Evolutionary conservation across 2,329 filamentous ascomycete species (phyloP).

Genomic region (Trichoderma sp.): DNA sequence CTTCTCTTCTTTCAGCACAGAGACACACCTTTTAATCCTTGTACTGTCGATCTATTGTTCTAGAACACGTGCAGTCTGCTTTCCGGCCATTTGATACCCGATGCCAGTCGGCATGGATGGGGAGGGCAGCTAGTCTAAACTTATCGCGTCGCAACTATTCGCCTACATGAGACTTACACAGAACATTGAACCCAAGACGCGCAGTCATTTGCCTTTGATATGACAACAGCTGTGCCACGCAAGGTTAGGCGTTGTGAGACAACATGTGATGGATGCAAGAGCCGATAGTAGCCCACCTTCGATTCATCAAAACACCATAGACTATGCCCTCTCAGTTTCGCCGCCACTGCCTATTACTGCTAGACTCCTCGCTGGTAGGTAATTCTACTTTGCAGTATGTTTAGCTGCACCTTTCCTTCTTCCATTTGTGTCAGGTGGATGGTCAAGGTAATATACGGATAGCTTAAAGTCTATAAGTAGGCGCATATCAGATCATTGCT

Average conservation of each 20-base stretch:
- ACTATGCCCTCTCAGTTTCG: not conserved
- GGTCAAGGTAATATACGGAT: not conserved
- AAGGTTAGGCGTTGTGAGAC: not conserved
- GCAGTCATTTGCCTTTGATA: not conserved
- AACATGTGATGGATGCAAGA: not conserved
- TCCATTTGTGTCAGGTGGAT: not conserved
- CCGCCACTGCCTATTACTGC: not conserved
- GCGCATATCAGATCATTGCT: not conserved
- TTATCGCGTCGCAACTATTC: not conserved
- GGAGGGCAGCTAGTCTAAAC: not conserved
- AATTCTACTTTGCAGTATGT: not conserved
- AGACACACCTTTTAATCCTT: not conserved
- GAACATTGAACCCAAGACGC: not conserved
- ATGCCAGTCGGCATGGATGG: not conserved
- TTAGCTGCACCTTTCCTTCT: not conserved
- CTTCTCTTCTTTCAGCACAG: not conserved
- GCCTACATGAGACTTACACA: not conserved
- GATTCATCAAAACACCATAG: not conserved
- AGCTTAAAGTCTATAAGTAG: not conserved
- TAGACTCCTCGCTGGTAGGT: not conserved
- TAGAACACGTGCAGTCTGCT: not conserved
- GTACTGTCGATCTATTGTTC: not conserved
- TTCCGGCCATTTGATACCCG: not conserved
- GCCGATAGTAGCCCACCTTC: not conserved
- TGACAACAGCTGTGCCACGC: not conserved